Evolutionary conservation across 129 eudicot species (phyloP), one percentile per base, ranked within the genome.

Genomic region (Flaveria trinervia): DNA sequence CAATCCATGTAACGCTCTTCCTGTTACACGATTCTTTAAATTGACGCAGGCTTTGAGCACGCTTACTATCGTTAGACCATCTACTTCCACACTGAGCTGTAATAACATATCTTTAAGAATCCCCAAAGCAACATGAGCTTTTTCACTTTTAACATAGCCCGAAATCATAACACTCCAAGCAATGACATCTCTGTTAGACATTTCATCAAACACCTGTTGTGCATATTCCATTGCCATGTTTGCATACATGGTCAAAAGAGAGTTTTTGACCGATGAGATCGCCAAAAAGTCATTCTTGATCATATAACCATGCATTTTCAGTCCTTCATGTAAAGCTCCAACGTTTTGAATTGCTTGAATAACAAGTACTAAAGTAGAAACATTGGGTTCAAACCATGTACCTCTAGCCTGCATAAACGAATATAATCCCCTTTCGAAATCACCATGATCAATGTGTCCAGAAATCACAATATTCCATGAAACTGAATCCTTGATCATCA

Each of bases 121-220:
- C 76, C 43, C 61, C 77, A 88, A 72, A 28, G 88, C 90, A 62
- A 85, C 66, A 41, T 0, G 14, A 11, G 81, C 39, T 74, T 89
- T 84, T 7, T 64, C 81, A n/a, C 52, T 79, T 33, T 84, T 89
- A 60, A 83, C 88, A 83, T 87, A 87, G 7, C 91, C 92, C 11
- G 85, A 85, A 72, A 93, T 87, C 88, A 93, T 88, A 45, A 85
- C 86, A 80, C 93, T 87, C 96, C 96, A 93, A 65, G 98, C 71
- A 41, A 93, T 81, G 9, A 90, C 89, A 84, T 93, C 98, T 85
- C 86, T 90, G 14, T 82, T 83, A 71, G 66, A 26, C 91, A 90
- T 90, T 89, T 93, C 98, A 83, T 87, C 90, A 45, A 90, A 93
- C 84, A 93, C 51, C 71, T 80, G 72, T 8, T 70, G 87, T 70